Conservation (phyloP, 345 rosid genomes). For the Firmiana major region DNA sequence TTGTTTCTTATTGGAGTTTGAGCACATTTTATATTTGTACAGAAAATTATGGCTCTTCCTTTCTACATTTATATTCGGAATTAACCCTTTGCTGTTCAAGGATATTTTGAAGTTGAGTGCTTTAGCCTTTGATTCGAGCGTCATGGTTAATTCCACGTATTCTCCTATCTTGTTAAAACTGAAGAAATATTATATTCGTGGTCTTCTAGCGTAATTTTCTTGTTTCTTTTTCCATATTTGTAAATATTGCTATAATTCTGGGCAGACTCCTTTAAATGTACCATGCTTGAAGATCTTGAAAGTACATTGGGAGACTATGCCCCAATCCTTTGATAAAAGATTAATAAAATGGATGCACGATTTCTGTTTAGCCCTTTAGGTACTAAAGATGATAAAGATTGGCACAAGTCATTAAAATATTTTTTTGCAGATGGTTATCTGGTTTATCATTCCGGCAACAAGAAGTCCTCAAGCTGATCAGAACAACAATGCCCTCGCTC, state of each 20-base stretch:
- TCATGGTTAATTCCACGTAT: neutral
- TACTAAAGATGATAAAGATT: slow-evolving; percentile 7
- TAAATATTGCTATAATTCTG: neutral
- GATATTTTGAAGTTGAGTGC: neutral
- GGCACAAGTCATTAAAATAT: neutral
- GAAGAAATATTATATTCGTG: neutral
- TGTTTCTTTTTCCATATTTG: neutral
- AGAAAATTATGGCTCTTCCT: neutral
- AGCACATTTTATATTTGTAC: neutral
- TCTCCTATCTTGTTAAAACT: neutral
- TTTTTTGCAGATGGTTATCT: slow-evolving; percentile 43
- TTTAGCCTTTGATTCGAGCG: neutral
- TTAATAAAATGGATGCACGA: neutral
- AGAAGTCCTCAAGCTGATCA: slow-evolving; percentile 4
- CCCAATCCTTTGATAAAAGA: neutral
- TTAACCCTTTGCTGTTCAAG: neutral
- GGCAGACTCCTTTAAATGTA: neutral
- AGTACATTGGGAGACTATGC: neutral
- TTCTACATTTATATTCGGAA: neutral
- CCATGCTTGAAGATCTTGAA: neutral
- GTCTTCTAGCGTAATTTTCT: neutral
- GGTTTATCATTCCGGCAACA: slow-evolving; percentile 42
- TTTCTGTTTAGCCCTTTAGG: neutral
- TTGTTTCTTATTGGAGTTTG: neutral
- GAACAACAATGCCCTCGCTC: slow-evolving; percentile 29